Base-by-base conservation (phyloP, 177 flowering plant species). In the Tripterygium wilfordii region DNA sequence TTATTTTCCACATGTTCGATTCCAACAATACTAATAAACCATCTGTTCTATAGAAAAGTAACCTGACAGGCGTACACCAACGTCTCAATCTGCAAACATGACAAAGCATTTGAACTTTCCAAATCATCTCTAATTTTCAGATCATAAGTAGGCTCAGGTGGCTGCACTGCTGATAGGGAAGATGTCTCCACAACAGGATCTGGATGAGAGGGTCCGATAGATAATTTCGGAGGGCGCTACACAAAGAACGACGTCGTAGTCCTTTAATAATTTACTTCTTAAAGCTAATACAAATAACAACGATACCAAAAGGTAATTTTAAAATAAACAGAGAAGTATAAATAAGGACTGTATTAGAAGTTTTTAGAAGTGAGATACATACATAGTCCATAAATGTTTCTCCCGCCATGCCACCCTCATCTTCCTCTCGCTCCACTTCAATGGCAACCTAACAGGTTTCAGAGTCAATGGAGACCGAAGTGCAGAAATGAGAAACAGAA, bases 361-460 rank as follows among this genome's bases (percentile, higher is more conserved):
- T 19, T 32, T 20, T 31, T 46, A 37, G 45, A 47, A 23, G 22
- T 27, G 55, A 40, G 45, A 13, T 4, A 64, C 89, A 68, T 62
- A 92, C 98, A 75, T 92, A 92, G 45, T 92, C 98, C 14, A 75
- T 82, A 77, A 92, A 92, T 43, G 98, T 92, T 71, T 92, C 98
- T 56, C 96, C 98, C 26, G 48, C 85, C 45, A 48, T 56, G 38
- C 96, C 96, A 54, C 96, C 96, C 71, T 83, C 96, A 70, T 85
- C 94, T 72, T 92, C 96, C 66, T 91, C 98, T 27, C 94, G 69
- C 65, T 92, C 98, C 61, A 88, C 90, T 58, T 92, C 96, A 58
- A 78, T 73, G 15, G 98, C 98, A 35, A 77, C 94, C 98, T 92
- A 65, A 61, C 27, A 44, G 9, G 22, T 25, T 51, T 22, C 33